Evolutionary conservation across 169 alveolate genomes (phyloP), one percentile per base, ranked within the genome.

Genomic region (Cystoisospora suis): DNA sequence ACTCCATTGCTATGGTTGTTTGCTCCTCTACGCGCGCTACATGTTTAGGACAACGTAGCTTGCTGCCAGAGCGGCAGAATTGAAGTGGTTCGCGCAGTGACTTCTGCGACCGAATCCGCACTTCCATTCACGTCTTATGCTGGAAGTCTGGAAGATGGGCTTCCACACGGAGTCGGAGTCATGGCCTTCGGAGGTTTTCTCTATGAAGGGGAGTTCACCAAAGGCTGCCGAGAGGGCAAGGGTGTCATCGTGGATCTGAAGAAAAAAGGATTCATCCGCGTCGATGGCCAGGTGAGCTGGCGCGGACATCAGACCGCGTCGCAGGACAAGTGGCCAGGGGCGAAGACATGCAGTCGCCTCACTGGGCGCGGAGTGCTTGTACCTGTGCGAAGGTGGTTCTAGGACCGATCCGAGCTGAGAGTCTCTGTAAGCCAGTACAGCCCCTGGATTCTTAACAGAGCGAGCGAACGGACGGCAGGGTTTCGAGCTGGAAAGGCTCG

Each of bases 91-190:
- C 77, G 77, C 77, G 77, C 44, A 5, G 12, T 20, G 36, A 5
- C 34, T 20, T 53, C n/a, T 44, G 77, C 12, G 34, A 44, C 23
- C 40, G 15, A 36, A 7, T 29, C 23, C 15, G 29, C 12, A 7
- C 36, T 65, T n/a, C 77, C 77, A 20, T 65, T 65, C 77, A 65
- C 77, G 3, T 65, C 77, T 12, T 65, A 65, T 44, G 77, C n/a
- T 44, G 77, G 77, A 12, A 44, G 77, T n/a, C 77, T 65, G 6
- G 36, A 65, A 20, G 77, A n/a, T 23, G 77, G 77, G 42, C 77
- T 65, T 15, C 77, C 77, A 7, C 77, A 65, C 77, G 77, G 77
- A 2, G 34, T 12, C n/a, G 77, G 77, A 15, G 77, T 65, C 45
- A 65, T 65, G 77, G 77, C n/a, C 45, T 65, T 65, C n/a, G 77